These are phyloP conservation scores for Penicillium soppii DNA, from an alignment of 495 filamentous ascomycete species.

Conservation along the genomic window DNA sequence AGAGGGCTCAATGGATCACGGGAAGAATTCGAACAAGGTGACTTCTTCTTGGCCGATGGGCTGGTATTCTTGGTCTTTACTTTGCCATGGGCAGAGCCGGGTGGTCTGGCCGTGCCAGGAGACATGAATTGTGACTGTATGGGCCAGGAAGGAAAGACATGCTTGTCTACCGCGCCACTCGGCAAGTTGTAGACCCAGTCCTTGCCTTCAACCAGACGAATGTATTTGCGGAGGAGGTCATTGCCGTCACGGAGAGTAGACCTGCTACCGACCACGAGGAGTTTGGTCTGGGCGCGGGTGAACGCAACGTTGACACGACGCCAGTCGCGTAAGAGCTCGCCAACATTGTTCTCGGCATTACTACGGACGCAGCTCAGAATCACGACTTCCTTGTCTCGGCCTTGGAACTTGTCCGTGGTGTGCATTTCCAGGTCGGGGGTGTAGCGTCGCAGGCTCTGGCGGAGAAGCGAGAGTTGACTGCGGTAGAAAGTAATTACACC, in stretches of 20 bases:
- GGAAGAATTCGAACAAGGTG: background rate
- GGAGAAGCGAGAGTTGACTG: slow-evolving; percentile 72
- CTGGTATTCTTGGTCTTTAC: slow-evolving; percentile 12
- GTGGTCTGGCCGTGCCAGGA: slow-evolving; percentile 1
- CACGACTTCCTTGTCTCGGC: slow-evolving; percentile 89
- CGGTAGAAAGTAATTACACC: slow-evolving; percentile 99
- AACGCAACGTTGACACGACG: slow-evolving; percentile 92
- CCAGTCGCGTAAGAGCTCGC: slow-evolving; percentile 90
- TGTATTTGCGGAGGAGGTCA: slow-evolving; percentile 72
- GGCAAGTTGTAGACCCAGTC: slow-evolving; percentile 77
- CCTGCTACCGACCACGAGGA: slow-evolving; percentile 80
- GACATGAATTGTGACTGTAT: slow-evolving; percentile 22
- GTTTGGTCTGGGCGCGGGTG: slow-evolving; percentile 84
- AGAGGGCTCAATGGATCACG: slow-evolving; percentile 40
- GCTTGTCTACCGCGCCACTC: slow-evolving; percentile 58
- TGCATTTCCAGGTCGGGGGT: slow-evolving; percentile 78
- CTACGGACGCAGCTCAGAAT: slow-evolving; percentile 83
- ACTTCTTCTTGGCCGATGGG: slow-evolving; percentile 16
- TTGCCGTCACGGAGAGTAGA: slow-evolving; percentile 69
- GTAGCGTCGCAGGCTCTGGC: slow-evolving; percentile 51
- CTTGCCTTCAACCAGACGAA: slow-evolving; percentile 69
- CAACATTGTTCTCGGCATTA: slow-evolving; percentile 76
- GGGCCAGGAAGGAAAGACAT: slow-evolving; percentile 55
- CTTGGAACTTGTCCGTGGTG: slow-evolving; percentile 95
- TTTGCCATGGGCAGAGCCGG: slow-evolving; percentile 4